Evolutionary conservation across 148 eudicot genomes (phyloP).

Genomic region (Rhododendron henanense): DNA sequence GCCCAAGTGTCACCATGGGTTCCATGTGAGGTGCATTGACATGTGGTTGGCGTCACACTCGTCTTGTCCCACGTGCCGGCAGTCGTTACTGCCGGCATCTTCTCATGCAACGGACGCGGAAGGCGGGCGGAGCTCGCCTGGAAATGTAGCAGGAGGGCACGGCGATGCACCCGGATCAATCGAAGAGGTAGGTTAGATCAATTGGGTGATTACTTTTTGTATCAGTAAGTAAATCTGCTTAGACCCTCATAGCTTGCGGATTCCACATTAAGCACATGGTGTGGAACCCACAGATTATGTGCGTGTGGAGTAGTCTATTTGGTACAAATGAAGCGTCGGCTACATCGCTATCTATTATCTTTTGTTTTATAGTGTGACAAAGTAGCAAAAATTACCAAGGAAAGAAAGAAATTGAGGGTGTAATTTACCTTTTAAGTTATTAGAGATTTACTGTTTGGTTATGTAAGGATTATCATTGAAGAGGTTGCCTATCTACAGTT

Average conservation of each 20-base stretch:
- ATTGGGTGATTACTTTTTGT: neutral
- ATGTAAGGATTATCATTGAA: neutral
- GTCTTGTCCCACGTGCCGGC: constrained; percentile 49
- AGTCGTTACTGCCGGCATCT: constrained; percentile 11
- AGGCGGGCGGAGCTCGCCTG: neutral
- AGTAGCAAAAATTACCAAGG: neutral
- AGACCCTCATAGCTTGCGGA: neutral
- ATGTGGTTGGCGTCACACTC: constrained; percentile 37
- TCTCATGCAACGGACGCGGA: neutral
- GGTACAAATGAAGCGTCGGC: neutral
- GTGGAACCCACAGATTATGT: neutral
- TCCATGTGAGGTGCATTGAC: constrained; percentile 45
- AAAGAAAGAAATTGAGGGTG: neutral
- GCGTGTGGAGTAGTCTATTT: neutral
- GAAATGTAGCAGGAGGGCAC: neutral
- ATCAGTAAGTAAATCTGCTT: neutral
- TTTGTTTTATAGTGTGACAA: neutral
- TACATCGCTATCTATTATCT: neutral
- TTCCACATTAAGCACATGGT: neutral
- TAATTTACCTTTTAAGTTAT: neutral
- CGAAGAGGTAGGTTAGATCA: constrained; percentile 8
- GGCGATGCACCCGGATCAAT: neutral
- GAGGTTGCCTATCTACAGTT: neutral
- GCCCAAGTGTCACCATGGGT: constrained; percentile 53
- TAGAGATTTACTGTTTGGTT: neutral